Conservation (phyloP, 257 asterid species). For the Solanum virginianum region DNA sequence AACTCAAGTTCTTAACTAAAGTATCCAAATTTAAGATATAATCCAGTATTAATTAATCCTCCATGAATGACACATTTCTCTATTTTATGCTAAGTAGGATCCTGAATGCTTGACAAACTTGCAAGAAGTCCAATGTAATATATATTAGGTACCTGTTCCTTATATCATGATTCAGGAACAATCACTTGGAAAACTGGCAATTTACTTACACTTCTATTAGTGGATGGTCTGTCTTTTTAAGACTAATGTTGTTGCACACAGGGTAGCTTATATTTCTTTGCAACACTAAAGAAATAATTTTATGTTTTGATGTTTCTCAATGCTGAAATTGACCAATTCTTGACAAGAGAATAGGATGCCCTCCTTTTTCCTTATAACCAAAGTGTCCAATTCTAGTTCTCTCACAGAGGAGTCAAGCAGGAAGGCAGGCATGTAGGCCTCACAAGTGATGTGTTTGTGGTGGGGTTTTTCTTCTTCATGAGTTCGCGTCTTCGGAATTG, state of each 20-base stretch:
- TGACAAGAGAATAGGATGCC: not conserved
- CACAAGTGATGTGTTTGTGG: slow-evolving; percentile 15
- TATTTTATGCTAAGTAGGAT: not conserved
- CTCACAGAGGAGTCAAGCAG: slow-evolving; percentile 1
- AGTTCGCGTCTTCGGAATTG: slow-evolving; percentile 33
- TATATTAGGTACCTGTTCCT: not conserved
- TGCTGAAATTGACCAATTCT: not conserved
- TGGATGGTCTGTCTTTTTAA: not conserved
- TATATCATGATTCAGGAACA: not conserved
- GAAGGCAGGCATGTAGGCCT: not conserved
- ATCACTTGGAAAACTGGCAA: not conserved
- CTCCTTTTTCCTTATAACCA: not conserved
- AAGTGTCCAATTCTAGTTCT: not conserved
- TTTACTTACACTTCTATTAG: too few relatives aligned
- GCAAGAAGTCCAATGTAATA: not conserved
- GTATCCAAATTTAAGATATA: not conserved
- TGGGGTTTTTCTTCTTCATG: slow-evolving; percentile 32
- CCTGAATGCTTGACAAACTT: not conserved
- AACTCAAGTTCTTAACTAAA: not conserved
- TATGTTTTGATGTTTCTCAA: not conserved
- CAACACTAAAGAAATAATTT: not conserved
- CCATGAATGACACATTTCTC: not conserved
- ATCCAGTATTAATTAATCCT: not conserved
- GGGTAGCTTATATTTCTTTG: not conserved
- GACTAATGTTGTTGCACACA: not conserved